phyloP scores from a whole-genome alignment of 1,284 basidiomycete species.

The Cryptococcus floricola region DNA sequence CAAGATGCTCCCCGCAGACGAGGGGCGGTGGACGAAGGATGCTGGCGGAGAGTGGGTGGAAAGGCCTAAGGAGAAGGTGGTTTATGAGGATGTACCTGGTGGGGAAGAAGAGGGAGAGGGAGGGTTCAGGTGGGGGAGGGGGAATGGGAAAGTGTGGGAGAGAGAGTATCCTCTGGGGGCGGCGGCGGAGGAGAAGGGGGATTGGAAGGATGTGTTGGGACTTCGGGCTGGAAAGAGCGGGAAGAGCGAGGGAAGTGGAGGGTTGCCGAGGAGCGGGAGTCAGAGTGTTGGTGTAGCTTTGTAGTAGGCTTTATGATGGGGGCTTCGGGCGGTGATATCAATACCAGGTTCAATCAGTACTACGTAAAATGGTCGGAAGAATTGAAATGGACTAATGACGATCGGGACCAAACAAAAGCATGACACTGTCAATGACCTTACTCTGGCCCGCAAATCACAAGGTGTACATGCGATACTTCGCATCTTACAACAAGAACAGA shows the following conservation, averaged over 20 bases:
- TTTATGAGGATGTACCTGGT: neutral
- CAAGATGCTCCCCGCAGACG: constrained; percentile 3
- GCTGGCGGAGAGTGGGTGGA: neutral
- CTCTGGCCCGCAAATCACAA: no score
- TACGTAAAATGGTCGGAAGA: no score
- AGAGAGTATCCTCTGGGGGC: constrained; percentile 13
- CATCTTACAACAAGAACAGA: no score
- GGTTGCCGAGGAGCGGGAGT: neutral
- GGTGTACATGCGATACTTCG: no score
- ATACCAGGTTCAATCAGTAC: no score
- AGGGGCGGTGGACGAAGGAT: neutral
- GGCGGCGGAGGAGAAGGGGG: constrained; percentile 1
- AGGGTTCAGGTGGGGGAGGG: constrained; percentile 8
- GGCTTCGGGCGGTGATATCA: no score
- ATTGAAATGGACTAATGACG: no score
- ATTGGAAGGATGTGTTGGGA: constrained; percentile 17
- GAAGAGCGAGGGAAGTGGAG: neutral
- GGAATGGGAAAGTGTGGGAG: constrained; percentile 18
- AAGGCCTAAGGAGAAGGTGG: neutral
- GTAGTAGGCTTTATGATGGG: neutral
- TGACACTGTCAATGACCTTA: no score
- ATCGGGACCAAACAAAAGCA: no score
- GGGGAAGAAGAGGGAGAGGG: constrained; percentile 6
- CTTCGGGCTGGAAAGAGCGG: neutral
- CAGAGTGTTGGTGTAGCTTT: neutral